Conservation (phyloP, 805 yeast genomes). For the Saturnispora saitoi region DNA sequence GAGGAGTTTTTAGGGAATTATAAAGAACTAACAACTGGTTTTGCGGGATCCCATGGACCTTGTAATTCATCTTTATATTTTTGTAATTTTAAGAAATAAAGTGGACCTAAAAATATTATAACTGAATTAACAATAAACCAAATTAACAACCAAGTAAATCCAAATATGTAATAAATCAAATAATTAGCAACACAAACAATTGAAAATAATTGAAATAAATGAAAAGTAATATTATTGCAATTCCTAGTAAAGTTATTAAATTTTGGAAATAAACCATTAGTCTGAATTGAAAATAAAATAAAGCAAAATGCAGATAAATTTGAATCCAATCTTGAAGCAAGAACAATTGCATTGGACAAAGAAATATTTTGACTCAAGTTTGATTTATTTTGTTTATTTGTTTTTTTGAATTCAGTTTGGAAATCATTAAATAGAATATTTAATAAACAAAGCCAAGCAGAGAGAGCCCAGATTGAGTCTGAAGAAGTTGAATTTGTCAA, state of each 20-base stretch:
- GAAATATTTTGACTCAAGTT: constrained; percentile 76
- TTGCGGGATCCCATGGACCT: constrained; percentile 92
- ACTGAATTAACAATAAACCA: constrained; percentile 45
- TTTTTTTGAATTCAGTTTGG: constrained; percentile 36
- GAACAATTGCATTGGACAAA: constrained; percentile 75
- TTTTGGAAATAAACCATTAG: constrained; percentile 64
- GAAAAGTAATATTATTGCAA: constrained; percentile 25
- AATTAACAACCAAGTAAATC: constrained; percentile 32
- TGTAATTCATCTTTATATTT: constrained; percentile 76
- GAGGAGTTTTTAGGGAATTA: constrained; percentile 66
- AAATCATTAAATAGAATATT: constrained; percentile 66
- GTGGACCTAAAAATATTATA: constrained; percentile 54
- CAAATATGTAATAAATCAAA: constrained; percentile 32
- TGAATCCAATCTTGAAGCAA: constrained; percentile 78
- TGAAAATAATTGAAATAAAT: constrained; percentile 26
- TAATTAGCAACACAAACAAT: constrained; percentile 27
- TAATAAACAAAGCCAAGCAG: constrained; percentile 66
- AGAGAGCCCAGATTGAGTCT: constrained; percentile 91
- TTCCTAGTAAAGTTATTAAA: constrained; percentile 54
- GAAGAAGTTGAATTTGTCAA: constrained; percentile 82
- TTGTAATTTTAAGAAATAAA: constrained; percentile 62
- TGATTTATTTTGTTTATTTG: constrained; percentile 25
- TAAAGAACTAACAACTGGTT: constrained; percentile 45
- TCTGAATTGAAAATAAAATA: constrained; percentile 61
- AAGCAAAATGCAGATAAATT: constrained; percentile 78